phyloP scores from a whole-genome alignment of 441 rosid genomes.

The Dalechampia spathulata region DNA sequence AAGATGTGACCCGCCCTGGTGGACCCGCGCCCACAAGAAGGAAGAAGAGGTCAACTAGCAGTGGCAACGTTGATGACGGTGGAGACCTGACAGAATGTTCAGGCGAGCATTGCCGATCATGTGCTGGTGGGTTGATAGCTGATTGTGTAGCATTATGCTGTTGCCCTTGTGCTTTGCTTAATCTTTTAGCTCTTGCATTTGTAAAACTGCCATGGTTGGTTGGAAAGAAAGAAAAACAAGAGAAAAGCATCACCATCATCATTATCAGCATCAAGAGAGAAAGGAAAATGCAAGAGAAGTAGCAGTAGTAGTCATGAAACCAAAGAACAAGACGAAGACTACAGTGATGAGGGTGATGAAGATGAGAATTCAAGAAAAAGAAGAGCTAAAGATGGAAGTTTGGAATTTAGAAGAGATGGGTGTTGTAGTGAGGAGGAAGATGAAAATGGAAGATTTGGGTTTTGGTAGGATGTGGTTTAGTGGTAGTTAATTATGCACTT shows the following conservation, averaged over 20 bases:
- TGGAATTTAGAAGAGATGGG: constrained; percentile 17
- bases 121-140: constrained; percentile 65
- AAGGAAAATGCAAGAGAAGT: constrained; percentile 24
- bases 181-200: constrained; percentile 57
- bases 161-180: constrained; percentile 83
- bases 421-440: constrained; percentile 18
- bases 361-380: constrained; percentile 26
- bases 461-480: constrained; percentile 84
- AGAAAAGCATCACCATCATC: not conserved
- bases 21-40: constrained; percentile 14
- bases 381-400: constrained; percentile 17
- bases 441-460: constrained; percentile 71
- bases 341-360: no score
- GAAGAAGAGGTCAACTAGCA: constrained; percentile 10
- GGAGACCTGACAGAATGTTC: constrained; percentile 46
- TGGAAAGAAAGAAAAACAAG: constrained; percentile 29
- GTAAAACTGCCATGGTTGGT: constrained; percentile 73
- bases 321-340: no score
- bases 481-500: constrained; percentile 28
- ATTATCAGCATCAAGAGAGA: no score
- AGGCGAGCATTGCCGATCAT: constrained; percentile 60
- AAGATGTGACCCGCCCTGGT: constrained; percentile 15
- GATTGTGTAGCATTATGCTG: constrained; percentile 93
- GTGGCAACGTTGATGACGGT: constrained; percentile 18
- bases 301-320: not conserved